Evolutionary conservation across 2,329 filamentous ascomycete genomes (phyloP).

Genomic region (Ceratocystis colombiana): DNA sequence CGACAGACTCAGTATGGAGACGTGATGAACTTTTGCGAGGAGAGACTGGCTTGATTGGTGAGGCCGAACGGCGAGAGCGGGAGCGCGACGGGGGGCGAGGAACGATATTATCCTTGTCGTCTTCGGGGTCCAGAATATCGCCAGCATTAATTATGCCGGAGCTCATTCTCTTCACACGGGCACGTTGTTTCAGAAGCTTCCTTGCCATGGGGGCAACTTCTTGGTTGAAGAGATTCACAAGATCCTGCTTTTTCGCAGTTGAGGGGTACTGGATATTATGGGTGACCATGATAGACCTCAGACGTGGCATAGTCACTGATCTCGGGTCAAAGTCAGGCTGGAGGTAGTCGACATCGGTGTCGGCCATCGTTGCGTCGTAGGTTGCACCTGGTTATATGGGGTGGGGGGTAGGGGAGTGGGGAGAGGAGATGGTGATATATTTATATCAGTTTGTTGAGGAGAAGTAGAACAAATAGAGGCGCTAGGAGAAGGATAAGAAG

Average conservation of each 20-base stretch:
- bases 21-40: slow-evolving; percentile 32
- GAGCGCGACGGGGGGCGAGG: slow-evolving; percentile 39
- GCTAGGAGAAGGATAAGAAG: neutral
- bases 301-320: slow-evolving; percentile 71
- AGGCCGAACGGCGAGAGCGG: slow-evolving; percentile 42
- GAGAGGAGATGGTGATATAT: no score
- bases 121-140: slow-evolving; percentile 42
- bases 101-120: slow-evolving; percentile 49
- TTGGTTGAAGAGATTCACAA: slow-evolving; percentile 73
- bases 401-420: no score
- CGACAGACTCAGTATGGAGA: slow-evolving; percentile 39
- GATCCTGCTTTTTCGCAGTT: slow-evolving; percentile 81
- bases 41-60: slow-evolving; percentile 41
- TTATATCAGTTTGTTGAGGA: no score
- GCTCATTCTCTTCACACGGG: slow-evolving; percentile 74
- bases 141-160: slow-evolving; percentile 64
- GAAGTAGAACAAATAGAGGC: no score
- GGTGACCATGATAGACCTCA: slow-evolving; percentile 83
- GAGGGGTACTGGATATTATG: slow-evolving; percentile 79
- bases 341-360: slow-evolving; percentile 70
- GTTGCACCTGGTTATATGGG: no score
- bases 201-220: slow-evolving; percentile 68
- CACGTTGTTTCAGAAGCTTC: slow-evolving; percentile 63
- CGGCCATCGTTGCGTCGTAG: slow-evolving; percentile 41
- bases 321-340: slow-evolving; percentile 76